Conservation (phyloP, 1,284 basidiomycete species). For the Pseudozyma tsukubaensis region DNA sequence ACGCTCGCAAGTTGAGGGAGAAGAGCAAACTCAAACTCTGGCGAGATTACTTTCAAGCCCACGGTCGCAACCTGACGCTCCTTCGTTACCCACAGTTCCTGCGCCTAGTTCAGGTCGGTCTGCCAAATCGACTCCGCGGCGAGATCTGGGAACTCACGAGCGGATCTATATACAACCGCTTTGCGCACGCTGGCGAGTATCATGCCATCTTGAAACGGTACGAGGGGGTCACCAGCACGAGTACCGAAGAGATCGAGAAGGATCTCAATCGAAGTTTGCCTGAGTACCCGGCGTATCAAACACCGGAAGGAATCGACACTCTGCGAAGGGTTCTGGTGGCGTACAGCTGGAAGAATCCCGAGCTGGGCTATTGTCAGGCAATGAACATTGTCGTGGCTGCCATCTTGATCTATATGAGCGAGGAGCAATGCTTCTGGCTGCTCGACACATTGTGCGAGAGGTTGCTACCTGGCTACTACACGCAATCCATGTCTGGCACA, state of each 20-base stretch:
- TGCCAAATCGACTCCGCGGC: slow-evolving; percentile 92
- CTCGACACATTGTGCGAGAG: slow-evolving; percentile 94
- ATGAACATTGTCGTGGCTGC: slow-evolving; percentile 84
- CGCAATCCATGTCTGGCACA: slow-evolving; percentile 98
- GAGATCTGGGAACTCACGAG: slow-evolving; percentile 99
- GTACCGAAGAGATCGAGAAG: slow-evolving; percentile 99
- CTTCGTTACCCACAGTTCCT: slow-evolving; percentile 96
- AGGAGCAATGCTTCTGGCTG: slow-evolving; percentile 98
- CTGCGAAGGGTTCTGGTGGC: slow-evolving; percentile 92
- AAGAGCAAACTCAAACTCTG: slow-evolving; percentile 97
- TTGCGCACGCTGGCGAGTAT: slow-evolving; percentile 87
- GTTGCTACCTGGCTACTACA: slow-evolving; percentile 95
- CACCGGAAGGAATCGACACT: slow-evolving; percentile 70
- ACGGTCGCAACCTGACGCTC: slow-evolving; percentile 89
- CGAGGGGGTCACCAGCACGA: slow-evolving; percentile 82
- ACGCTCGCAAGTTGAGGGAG: slow-evolving; percentile 75
- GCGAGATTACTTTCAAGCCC: slow-evolving; percentile 81
- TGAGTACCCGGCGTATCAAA: slow-evolving; percentile 66
- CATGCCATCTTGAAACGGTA: slow-evolving; percentile 82
- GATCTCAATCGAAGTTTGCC: slow-evolving; percentile 81
- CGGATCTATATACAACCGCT: slow-evolving; percentile 88
- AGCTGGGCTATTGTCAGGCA: slow-evolving; percentile 71
- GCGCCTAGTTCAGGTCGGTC: slow-evolving; percentile 93
- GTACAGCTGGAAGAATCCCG: slow-evolving; percentile 96
- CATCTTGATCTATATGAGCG: slow-evolving; percentile 95